Conservation (phyloP, 2,329 filamentous ascomycete species). For the Chaetomiaceae sp. region DNA sequence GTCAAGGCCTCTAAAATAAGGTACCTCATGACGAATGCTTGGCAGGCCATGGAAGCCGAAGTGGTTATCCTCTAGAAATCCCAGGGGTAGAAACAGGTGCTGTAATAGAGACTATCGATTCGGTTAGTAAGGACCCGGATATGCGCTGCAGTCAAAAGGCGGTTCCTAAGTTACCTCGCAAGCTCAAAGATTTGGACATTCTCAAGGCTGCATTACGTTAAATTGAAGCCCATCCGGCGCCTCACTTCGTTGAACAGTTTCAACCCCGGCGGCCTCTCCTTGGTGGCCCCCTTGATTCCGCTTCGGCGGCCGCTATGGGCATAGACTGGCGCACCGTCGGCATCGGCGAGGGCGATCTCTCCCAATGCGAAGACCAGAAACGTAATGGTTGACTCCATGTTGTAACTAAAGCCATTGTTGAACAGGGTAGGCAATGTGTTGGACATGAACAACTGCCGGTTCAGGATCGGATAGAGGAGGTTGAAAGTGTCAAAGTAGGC, state of each 20-base stretch:
- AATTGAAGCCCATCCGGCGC: slow-evolving; percentile 52
- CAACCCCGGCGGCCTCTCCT: slow-evolving; percentile 50
- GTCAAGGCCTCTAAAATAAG: background rate
- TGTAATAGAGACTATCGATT: slow-evolving; percentile 46
- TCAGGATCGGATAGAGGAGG: slow-evolving; percentile 53
- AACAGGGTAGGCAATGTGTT: slow-evolving; percentile 43
- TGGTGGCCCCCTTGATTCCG: slow-evolving; percentile 49
- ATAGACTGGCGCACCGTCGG: slow-evolving; percentile 43
- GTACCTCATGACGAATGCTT: slow-evolving; percentile 52
- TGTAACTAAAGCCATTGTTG: slow-evolving; percentile 46
- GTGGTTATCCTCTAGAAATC: slow-evolving; percentile 58
- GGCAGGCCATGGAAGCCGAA: slow-evolving; percentile 53
- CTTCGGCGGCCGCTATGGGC: slow-evolving; percentile 43
- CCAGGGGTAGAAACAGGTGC: slow-evolving; percentile 47
- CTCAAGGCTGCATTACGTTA: slow-evolving; percentile 52
- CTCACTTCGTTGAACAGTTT: slow-evolving; percentile 60
- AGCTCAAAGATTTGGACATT: slow-evolving; percentile 56
- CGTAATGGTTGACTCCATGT: slow-evolving; percentile 47
- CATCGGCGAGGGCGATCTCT: slow-evolving; percentile 51
- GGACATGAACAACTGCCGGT: slow-evolving; percentile 50
- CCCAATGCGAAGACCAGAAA: slow-evolving; percentile 57
- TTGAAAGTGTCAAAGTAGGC: slow-evolving; percentile 59
- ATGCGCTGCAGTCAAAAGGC: background rate
- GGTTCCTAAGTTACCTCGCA: slow-evolving; percentile 48
- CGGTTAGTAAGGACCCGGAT: background rate